Conservation (phyloP, 2,329 filamentous ascomycete genomes). For the Colletotrichum tropicicola region DNA sequence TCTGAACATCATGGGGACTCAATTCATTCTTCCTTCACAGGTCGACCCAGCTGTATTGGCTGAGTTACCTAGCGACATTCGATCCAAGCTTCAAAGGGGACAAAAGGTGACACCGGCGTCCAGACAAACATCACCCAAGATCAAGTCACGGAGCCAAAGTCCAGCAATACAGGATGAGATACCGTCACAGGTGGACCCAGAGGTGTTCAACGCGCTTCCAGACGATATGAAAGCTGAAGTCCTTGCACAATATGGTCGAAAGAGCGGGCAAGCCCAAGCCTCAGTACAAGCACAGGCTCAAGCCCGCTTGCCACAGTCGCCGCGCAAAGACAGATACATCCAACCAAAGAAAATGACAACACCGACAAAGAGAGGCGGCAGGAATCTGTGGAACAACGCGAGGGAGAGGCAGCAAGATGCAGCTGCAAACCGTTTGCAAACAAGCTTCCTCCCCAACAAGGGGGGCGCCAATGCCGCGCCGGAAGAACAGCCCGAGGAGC, state of each 20-base stretch:
- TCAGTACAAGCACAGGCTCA: conserved; percentile 19
- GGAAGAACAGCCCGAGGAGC: conserved; percentile 52
- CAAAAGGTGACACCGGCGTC: conserved; percentile 31
- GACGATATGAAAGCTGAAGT: conserved; percentile 88
- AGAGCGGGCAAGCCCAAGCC: conserved; percentile 36
- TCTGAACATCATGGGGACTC: conserved; percentile 84
- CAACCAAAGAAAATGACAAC: conserved; percentile 64
- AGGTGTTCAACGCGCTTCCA: conserved; percentile 84
- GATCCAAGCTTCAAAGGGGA: conserved; percentile 66
- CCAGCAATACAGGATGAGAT: conserved; percentile 50
- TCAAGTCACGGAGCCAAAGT: conserved; percentile 50
- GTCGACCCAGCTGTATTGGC: conserved; percentile 83
- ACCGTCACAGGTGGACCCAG: conserved; percentile 85
- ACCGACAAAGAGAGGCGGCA: conserved; percentile 72
- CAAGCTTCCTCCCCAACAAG: conserved; percentile 70
- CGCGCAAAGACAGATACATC: conserved; percentile 63
- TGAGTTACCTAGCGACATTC: conserved; percentile 85
- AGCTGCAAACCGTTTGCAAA: conserved; percentile 73
- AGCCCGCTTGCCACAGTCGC: conserved; percentile 55
- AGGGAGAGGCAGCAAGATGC: conserved; percentile 62
- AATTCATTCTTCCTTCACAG: conserved; percentile 89
- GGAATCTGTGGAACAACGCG: conserved; percentile 51
- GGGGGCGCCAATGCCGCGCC: conserved; percentile 37
- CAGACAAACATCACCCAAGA: conserved; percentile 39
- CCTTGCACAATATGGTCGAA: conserved; percentile 72